phyloP scores from a whole-genome alignment of 371 early-diverging fungal genomes.

The Mortierella sp. region DNA sequence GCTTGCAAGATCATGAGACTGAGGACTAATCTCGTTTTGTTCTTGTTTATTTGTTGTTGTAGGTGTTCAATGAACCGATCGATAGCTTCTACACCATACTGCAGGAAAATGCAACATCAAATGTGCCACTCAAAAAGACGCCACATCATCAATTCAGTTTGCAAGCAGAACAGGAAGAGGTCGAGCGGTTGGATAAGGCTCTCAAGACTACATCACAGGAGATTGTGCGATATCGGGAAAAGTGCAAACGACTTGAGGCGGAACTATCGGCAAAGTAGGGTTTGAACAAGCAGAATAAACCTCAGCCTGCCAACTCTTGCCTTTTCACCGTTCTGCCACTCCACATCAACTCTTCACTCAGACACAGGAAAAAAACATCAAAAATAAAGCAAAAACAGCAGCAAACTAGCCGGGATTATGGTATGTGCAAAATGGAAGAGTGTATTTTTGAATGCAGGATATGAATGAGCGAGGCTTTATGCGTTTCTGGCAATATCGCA shows the following conservation, averaged over 20 bases:
- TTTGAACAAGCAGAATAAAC: background rate
- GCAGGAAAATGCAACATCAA: constrained; percentile 67
- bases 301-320: background rate
- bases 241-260: constrained; percentile 47
- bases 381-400: background rate
- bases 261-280: constrained; percentile 39
- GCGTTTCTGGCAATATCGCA: constrained; percentile 55
- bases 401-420: background rate
- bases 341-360: background rate
- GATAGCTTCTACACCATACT: constrained; percentile 84
- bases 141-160: constrained; percentile 62
- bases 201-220: constrained; percentile 47
- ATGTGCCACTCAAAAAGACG: constrained; percentile 62
- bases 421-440: background rate
- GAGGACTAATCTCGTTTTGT: background rate
- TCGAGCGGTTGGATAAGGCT: constrained; percentile 51
- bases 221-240: constrained; percentile 42
- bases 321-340: too few species aligned
- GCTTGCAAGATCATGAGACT: too few species aligned
- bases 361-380: background rate
- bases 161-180: constrained; percentile 59
- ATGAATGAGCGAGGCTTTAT: background rate
- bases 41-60: background rate
- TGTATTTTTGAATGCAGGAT: background rate
- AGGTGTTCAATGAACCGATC: constrained; percentile 92